Base-by-base conservation (phyloP, 257 asterid genomes). In the Solanum habrochaites region DNA sequence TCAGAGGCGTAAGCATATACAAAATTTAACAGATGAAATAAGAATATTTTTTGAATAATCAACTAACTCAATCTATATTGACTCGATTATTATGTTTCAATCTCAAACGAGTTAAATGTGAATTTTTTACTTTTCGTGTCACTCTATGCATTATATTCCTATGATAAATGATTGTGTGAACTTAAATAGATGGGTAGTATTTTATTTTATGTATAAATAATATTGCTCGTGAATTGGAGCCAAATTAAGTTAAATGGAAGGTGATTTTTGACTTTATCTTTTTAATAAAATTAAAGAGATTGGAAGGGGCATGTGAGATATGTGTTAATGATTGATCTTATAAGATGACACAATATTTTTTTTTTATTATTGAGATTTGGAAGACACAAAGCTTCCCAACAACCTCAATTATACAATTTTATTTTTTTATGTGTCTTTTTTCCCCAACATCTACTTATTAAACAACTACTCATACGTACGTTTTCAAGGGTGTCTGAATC, bases 401-500 rank as follows among this genome's bases (percentile, higher is more conserved):
- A 73, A 83, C 86, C 82, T 81, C 70, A 83, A 91, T 89, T 89
- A 66, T 74, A 84, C 25, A 62, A 49, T 52, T 49, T 49, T 5
- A 49, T 14, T 49, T 49, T 52, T 14, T 15, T 18, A 15, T 70
- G 56, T 64, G 42, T 62, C 18, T 49, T 86, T 52, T 52, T 52
- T 16, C 0, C 73, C 74, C 69, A 39, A 71, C 62, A 86, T 20
- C 69, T 83, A 85, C 85, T 70, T 35, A 82, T 29, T 73, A 25
- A 85, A 58, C 37, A 86, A 58, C 85, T 64, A 67, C 62, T 88
- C 86, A 64, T 73, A 62, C 14, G 69, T 62, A 62, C 69, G 15
- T 62, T 73, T 88, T 89, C 83, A 85, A 72, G 91, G 82, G 87
- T 91, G 91, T 88, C 90, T 89, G 91, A 91, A 90, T 91, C 92